These are phyloP conservation scores for Xerocomellus chrysenteron DNA, from an alignment of 768 basidiomycete genomes.

Conservation along the genomic window DNA sequence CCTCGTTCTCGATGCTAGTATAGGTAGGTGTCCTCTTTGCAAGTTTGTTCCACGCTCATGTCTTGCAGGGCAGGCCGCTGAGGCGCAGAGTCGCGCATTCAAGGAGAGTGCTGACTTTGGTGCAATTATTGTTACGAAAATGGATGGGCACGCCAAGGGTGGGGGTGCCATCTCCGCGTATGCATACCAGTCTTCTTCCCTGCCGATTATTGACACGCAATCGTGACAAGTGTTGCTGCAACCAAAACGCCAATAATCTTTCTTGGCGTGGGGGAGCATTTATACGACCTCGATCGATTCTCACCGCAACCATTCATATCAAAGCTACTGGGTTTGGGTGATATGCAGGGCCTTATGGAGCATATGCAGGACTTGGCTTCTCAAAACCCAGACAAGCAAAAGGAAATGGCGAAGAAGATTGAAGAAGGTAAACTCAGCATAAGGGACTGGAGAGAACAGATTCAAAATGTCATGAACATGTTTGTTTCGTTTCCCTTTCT, in stretches of 20 bases:
- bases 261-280: conserved; percentile 95
- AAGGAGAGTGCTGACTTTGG: conserved; percentile 98
- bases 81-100: conserved; percentile 94
- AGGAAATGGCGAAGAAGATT: conserved; percentile 96
- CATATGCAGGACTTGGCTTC: conserved; percentile 96
- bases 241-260: conserved; percentile 99
- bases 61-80: conserved; percentile 86
- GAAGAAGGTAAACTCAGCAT: conserved; percentile 97
- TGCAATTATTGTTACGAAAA: conserved; percentile 98
- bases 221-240: conserved; percentile 77
- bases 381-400: conserved; percentile 94
- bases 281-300: conserved; percentile 96
- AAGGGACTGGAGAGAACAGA: conserved; percentile 96
- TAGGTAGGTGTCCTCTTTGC: conserved; percentile 49
- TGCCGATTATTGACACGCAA: conserved; percentile 6
- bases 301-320: conserved; percentile 96
- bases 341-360: conserved; percentile 96
- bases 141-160: conserved; percentile 99
- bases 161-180: conserved; percentile 99
- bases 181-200: conserved; percentile 30
- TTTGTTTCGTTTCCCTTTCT: conserved; percentile 36
- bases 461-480: conserved; percentile 98
- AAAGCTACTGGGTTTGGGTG: conserved; percentile 92
- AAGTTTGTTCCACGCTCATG: neutral
- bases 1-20: conserved; percentile 93